phyloP scores from a whole-genome alignment of 306 rosid species.

The Carpinus viminea region DNA sequence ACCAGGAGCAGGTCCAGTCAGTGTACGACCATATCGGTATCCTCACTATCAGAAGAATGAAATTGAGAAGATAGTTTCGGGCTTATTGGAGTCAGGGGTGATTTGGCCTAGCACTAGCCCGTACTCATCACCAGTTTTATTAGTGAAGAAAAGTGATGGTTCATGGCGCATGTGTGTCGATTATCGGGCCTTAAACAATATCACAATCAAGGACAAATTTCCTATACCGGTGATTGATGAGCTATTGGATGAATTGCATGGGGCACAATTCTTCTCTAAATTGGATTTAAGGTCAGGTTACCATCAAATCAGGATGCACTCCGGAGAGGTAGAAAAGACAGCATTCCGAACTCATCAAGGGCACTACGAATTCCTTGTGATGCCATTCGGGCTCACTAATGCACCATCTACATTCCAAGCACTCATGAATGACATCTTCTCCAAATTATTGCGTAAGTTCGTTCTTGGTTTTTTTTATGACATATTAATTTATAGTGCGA shows the following conservation, averaged over 20 bases:
- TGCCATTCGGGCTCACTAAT: background rate
- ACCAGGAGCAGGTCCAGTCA: background rate
- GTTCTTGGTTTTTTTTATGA: no score
- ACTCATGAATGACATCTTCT: background rate
- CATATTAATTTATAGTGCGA: no score
- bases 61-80: background rate
- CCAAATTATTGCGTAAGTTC: background rate
- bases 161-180: background rate
- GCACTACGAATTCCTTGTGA: background rate
- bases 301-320: background rate
- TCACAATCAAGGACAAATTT: background rate
- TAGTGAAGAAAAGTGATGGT: background rate
- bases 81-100: background rate
- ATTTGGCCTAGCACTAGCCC: background rate
- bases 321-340: background rate
- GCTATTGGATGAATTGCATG: background rate
- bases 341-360: background rate
- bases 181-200: background rate
- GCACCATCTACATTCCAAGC: background rate
- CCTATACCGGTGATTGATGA: background rate
- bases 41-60: background rate
- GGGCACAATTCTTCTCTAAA: background rate
- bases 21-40: background rate
- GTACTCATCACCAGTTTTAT: background rate
- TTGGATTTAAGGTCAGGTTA: background rate